Evolutionary conservation across 2,329 filamentous ascomycete species (phyloP), one percentile per base, ranked within the genome.

Genomic region (Xylariaceae sp.): DNA sequence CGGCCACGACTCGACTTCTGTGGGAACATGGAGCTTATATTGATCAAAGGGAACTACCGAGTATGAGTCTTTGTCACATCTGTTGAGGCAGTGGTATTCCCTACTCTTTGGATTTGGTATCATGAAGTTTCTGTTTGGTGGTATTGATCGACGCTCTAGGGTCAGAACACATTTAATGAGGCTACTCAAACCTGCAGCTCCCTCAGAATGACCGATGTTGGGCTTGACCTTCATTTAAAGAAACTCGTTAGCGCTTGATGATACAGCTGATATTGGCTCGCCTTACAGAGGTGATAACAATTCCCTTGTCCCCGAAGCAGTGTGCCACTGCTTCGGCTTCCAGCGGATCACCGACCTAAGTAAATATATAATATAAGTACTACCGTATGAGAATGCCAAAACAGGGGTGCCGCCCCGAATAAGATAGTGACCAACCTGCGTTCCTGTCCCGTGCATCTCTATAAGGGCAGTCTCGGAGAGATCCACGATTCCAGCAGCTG

Each of bases 101-200:
- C n/a, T n/a, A n/a, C n/a, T 64, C 2, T 54, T 58, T 0, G 65
- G 63, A 27, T 67, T 70, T 0, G 60, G 62, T 0, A 48, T 50
- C 1, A 44, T 47, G 47, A 66, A 69, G 47, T 72, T 67, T 38
- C 71, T 68, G 15, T 64, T 71, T 0, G 70, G 71, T 0, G 66
- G 70, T 14, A 75, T 73, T 1, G 53, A 61, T 1, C 57, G 56
- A 6, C 68, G 59, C 48, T 76, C 72, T 1, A 75, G 49, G 0
- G 67, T 64, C 9, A 77, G 42, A 1, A 71, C 58, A 11, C 61
- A 60, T 49, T 79, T 79, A 14, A 79, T 68, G 1, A 78, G 14
- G 1, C 64, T 62, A 0, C 65, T 63, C 0, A 78, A 36, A 0
- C 73, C 76, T 2, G 69, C 66, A 0, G 73, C 71, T 0, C 65